Evolutionary conservation across 805 yeast genomes (phyloP).

Genomic region (Candida ponderosae): DNA sequence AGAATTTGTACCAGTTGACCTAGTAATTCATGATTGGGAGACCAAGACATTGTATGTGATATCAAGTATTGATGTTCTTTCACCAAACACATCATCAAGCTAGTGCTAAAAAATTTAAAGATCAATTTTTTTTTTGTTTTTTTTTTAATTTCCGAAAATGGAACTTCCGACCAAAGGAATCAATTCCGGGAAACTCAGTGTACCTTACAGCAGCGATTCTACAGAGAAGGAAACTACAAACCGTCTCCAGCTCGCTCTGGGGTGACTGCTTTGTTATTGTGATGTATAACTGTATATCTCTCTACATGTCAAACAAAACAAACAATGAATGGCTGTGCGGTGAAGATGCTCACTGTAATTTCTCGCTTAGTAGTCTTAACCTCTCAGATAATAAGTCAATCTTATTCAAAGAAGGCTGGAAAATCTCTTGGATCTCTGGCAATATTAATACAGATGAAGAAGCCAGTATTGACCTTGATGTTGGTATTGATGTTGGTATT

Average conservation of each 20-base stretch:
- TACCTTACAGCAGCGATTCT: background rate
- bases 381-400: slow-evolving; percentile 27
- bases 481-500: no score
- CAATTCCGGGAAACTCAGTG: background rate
- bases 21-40: slow-evolving; percentile 54
- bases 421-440: slow-evolving; percentile 44
- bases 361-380: slow-evolving; percentile 13
- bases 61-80: slow-evolving; percentile 1
- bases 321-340: no score
- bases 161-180: background rate
- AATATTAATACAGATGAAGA: no score
- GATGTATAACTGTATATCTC: no score
- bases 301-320: no score
- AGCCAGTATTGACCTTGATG: no score
- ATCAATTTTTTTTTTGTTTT: background rate
- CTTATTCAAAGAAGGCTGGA: slow-evolving; percentile 48
- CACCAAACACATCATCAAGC: background rate
- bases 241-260: no score
- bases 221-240: background rate
- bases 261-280: no score
- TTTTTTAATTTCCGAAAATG: background rate
- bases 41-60: slow-evolving; percentile 44
- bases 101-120: background rate
- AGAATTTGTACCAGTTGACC: slow-evolving; percentile 61
- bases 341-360: slow-evolving; percentile 1